Evolutionary conservation across 106 monocot genomes (phyloP).

Genomic region (Dendrobium officinale): DNA sequence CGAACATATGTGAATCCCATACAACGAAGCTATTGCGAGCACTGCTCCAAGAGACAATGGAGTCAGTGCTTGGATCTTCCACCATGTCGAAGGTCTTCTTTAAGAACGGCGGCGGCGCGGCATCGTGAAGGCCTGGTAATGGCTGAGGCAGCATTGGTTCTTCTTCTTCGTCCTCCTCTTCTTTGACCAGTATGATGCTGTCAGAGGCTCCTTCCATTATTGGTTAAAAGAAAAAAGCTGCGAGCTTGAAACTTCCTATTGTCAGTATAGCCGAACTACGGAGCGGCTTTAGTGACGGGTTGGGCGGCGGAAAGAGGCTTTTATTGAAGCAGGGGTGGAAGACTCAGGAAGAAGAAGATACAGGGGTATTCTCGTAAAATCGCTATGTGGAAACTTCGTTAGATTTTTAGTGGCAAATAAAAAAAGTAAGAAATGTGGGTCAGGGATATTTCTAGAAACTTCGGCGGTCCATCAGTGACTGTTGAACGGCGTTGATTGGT

Average conservation of each 20-base stretch:
- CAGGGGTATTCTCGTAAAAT: constrained; percentile 3
- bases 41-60: constrained; percentile 47
- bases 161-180: neutral
- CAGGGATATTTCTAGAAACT: neutral
- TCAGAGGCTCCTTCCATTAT: neutral
- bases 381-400: neutral
- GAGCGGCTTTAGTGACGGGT: neutral
- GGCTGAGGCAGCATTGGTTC: constrained; percentile 9
- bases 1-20: constrained; percentile 40
- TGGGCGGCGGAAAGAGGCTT: neutral
- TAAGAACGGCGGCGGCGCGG: constrained; percentile 48
- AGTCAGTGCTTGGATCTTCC: constrained; percentile 40
- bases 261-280: neutral
- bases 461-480: neutral
- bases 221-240: no score
- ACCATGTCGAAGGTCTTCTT: constrained; percentile 59
- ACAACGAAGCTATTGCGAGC: constrained; percentile 45
- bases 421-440: neutral
- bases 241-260: neutral
- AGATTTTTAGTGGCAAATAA: no score
- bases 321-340: neutral
- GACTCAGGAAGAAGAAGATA: neutral
- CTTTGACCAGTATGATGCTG: neutral
- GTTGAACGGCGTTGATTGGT: neutral
- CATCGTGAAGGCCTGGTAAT: constrained; percentile 34